These are phyloP conservation scores for Microsporum canis DNA, from an alignment of 2,329 filamentous ascomycete genomes.

Conservation along the genomic window DNA sequence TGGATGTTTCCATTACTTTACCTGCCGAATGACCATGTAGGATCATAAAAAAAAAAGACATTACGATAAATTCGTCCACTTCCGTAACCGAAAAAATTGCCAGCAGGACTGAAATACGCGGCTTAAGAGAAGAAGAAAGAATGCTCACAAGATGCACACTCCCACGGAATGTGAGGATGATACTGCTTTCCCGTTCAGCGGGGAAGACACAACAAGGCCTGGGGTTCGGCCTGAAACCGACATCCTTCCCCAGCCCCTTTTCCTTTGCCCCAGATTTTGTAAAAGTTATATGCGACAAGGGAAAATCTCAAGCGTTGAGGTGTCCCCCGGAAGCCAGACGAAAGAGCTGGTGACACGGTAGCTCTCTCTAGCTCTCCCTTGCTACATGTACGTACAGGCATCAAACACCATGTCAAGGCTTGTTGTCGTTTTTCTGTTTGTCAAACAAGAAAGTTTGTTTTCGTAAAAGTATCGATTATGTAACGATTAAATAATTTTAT, in stretches of 20 bases:
- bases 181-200: background rate
- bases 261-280: background rate
- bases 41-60: background rate
- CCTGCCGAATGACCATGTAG: background rate
- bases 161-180: background rate
- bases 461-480: too few relatives aligned
- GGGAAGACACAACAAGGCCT: background rate
- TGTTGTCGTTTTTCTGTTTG: background rate
- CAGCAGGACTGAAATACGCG: background rate
- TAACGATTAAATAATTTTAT: too few relatives aligned
- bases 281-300: background rate
- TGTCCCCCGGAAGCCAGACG: background rate
- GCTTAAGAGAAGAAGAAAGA: constrained; percentile 1
- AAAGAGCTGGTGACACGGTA: background rate
- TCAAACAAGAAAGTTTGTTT: too few relatives aligned
- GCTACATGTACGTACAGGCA: background rate
- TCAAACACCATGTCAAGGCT: background rate
- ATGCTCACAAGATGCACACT: constrained; percentile 1
- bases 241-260: background rate
- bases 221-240: constrained; percentile 3
- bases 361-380: background rate
- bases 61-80: background rate
- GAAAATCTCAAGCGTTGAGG: background rate
- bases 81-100: background rate
- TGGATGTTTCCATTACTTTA: background rate